Base-by-base conservation (phyloP, 768 basidiomycete species). In the Lyophyllum semitale region DNA sequence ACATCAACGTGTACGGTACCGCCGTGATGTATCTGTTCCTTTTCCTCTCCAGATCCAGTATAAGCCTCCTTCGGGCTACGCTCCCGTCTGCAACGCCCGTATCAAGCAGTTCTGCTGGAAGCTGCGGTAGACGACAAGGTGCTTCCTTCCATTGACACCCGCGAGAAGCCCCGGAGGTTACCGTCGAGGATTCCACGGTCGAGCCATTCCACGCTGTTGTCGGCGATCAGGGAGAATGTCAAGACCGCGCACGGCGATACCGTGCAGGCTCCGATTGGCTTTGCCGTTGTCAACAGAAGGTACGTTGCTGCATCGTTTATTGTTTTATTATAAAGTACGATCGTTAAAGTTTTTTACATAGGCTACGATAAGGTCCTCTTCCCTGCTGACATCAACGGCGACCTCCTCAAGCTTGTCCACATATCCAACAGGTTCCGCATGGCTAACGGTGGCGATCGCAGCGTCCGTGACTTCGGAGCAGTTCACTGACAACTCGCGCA, bases 281-380 rank as follows among this genome's bases (percentile, higher is more conserved):
- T 97, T 63, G 93, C 95, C 23, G 98, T 99, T 66, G 96, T 98
- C 48, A 88, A 43, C 98, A 97, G 97, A 87, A 96, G 88, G 95
- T 94, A 68, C 57, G 88, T 73, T 3, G 48, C 22, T 26, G 40
- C 26, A 23, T 53, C 18, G 5, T 44, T 52, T 38, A 13, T 23
- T 17, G 20, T 32, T n/a, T n/a, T n/a, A n/a, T n/a, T n/a, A n/a
- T n/a, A n/a, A n/a, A 51, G 25, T 37, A 44, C n/a, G 52, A 30
- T 62, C 26, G 49, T 61, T 38, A 27, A 49, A 38, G n/a, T n/a
- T 47, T 30, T 50, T 37, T 55, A 56, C 51, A 0, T 61, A 96
- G 94, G 91, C 95, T n/a, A 98, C 98, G 73, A 99, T 98, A 90
- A 93, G 91, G 70, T 87, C 95, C 1, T 98, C 73, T 99, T 99